Evolutionary conservation across 164 flowering plant genomes (phyloP).

Genomic region (Echeveria elegans): DNA sequence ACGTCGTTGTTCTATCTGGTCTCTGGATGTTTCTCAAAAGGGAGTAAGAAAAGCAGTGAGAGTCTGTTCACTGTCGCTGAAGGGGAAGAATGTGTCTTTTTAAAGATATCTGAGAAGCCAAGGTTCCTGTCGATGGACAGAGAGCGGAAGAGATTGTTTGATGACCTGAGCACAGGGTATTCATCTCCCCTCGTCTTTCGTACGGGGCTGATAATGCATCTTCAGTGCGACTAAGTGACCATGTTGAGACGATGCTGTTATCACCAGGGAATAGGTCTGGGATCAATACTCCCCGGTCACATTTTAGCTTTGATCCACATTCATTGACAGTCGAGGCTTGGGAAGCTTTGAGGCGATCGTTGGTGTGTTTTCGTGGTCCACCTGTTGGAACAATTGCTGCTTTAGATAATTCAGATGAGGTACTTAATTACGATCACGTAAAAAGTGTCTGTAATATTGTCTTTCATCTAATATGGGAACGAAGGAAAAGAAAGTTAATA

Average conservation of each 20-base stretch:
- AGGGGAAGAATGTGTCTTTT: slow-evolving; percentile 42
- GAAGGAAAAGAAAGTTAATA: no score
- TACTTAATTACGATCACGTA: slow-evolving; percentile 87
- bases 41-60: slow-evolving; percentile 17
- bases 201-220: slow-evolving; percentile 24
- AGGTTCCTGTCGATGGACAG: background rate
- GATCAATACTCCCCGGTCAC: slow-evolving; percentile 39
- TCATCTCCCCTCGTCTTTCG: slow-evolving; percentile 25
- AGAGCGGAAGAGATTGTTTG: slow-evolving; percentile 42
- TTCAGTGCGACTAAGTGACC: slow-evolving; percentile 14
- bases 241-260: slow-evolving; percentile 9
- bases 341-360: slow-evolving; percentile 59
- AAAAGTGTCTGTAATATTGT: background rate
- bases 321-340: slow-evolving; percentile 67
- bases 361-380: slow-evolving; percentile 68
- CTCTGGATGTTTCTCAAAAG: slow-evolving; percentile 23
- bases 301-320: slow-evolving; percentile 30
- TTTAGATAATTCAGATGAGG: slow-evolving; percentile 51
- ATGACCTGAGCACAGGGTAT: slow-evolving; percentile 35
- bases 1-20: slow-evolving; percentile 14
- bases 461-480: background rate
- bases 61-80: slow-evolving; percentile 18
- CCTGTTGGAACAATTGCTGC: slow-evolving; percentile 92
- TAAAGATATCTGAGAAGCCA: slow-evolving; percentile 34
- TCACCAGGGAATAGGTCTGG: slow-evolving; percentile 33